These are phyloP conservation scores for Haplosporangium sp. DNA, from an alignment of 371 early-diverging fungal genomes.

Conservation along the genomic window DNA sequence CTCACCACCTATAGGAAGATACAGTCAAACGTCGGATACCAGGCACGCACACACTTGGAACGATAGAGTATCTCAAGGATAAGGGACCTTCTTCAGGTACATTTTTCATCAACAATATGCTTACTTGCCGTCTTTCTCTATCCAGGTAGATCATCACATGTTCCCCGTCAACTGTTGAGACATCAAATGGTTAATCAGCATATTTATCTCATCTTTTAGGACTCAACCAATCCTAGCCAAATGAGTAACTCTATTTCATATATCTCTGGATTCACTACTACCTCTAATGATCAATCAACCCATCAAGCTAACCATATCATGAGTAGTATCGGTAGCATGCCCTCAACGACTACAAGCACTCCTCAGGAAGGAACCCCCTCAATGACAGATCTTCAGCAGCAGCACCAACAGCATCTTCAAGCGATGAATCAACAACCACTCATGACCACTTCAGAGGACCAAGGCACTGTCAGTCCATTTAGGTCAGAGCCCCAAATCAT, in stretches of 20 bases:
- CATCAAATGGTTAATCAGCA: background rate
- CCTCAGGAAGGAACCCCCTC: slow-evolving; percentile 9
- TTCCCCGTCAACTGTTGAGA: background rate
- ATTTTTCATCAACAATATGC: background rate
- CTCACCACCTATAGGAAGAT: background rate
- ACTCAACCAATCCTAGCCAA: background rate
- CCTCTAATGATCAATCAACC: slow-evolving; percentile 18
- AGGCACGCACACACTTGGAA: background rate
- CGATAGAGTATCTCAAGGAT: background rate
- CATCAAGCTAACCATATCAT: slow-evolving; percentile 7
- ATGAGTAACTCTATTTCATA: slow-evolving; percentile 26
- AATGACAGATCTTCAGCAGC: slow-evolving; percentile 21
- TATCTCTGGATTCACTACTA: slow-evolving; percentile 18
- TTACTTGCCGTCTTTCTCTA: background rate
- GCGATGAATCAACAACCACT: slow-evolving; percentile 4
- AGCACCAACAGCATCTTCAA: slow-evolving; percentile 17
- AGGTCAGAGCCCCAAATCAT: slow-evolving; percentile 4
- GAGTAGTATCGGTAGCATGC: slow-evolving; percentile 13
- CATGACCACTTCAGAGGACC: slow-evolving; percentile 2
- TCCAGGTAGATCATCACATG: slow-evolving; percentile 2
- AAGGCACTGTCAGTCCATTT: slow-evolving; percentile 4
- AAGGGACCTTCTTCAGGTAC: slow-evolving; percentile 1
- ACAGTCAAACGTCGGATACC: background rate
- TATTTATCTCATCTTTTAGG: background rate
- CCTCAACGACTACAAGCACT: slow-evolving; percentile 3